These are phyloP conservation scores for Rugonectria rugulosa DNA, from an alignment of 2,329 filamentous ascomycete species.

Conservation along the genomic window DNA sequence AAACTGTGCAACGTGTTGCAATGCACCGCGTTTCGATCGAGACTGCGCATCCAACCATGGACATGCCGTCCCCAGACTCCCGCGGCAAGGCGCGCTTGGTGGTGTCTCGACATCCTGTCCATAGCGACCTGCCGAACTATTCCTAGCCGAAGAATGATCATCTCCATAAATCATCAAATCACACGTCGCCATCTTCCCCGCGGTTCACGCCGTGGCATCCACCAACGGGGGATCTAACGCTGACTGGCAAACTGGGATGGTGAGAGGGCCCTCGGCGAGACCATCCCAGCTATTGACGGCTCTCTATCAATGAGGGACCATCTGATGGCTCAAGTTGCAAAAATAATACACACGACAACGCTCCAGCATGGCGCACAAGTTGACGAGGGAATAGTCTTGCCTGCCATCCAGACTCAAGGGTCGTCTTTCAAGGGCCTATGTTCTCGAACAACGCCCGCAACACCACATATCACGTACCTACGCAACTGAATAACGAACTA, in stretches of 20 bases:
- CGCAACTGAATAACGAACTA: not conserved
- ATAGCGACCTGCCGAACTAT: conserved; percentile 6
- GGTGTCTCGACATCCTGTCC: not conserved
- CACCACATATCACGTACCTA: not conserved
- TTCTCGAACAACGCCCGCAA: not conserved
- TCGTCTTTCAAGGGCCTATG: too few relatives aligned
- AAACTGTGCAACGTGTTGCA: not conserved
- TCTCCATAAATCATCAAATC: conserved; percentile 21
- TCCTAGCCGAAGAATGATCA: conserved; percentile 8
- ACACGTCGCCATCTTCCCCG: conserved; percentile 22
- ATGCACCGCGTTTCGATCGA: not conserved
- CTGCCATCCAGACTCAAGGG: too few relatives aligned
- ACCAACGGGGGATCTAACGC: conserved; percentile 24
- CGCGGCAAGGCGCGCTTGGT: too few relatives aligned
- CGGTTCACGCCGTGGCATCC: conserved; percentile 14
- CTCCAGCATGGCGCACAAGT: too few relatives aligned
- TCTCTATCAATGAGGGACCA: too few relatives aligned
- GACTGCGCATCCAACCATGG: too few relatives aligned
- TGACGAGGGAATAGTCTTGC: too few relatives aligned
- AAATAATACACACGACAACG: too few relatives aligned
- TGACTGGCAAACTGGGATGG: not conserved
- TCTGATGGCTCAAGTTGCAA: too few relatives aligned
- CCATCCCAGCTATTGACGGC: too few relatives aligned
- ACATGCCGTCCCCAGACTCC: conserved; percentile 23
- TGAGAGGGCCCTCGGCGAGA: not conserved